Percentiles rank a stretch among this genome's conserved stretches.
Evolutionary conservation across 2,329 filamentous ascomycete genomes (phyloP).

Genomic region (Bretziella fagacearum): DNA sequence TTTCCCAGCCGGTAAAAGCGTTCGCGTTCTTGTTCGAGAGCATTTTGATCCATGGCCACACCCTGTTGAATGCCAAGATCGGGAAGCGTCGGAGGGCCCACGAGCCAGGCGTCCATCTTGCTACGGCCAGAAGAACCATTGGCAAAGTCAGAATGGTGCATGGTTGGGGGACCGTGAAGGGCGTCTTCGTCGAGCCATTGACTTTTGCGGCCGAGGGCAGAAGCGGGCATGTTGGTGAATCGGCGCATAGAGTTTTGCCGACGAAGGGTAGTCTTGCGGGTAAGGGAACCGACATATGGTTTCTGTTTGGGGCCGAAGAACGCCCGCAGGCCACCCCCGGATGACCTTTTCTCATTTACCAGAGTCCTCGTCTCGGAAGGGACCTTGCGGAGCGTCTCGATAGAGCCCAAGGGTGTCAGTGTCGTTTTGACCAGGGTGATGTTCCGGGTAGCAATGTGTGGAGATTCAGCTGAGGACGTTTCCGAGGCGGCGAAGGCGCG

Average conservation of each 20-base stretch:
- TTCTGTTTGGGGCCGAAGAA: conserved; percentile 3
- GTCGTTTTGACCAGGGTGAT: conserved; percentile 1
- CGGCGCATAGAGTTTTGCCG: neutral
- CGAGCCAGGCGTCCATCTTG: neutral
- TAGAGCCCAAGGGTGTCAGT: conserved; percentile 1
- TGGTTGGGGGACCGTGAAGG: conserved; percentile 1
- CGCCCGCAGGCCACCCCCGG: neutral
- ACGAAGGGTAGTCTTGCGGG: neutral
- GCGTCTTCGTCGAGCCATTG: conserved; percentile 10
- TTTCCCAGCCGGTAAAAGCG: conserved; percentile 6
- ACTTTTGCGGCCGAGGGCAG: neutral
- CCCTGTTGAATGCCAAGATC: conserved; percentile 2
- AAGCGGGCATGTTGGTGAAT: neutral
- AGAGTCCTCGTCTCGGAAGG: neutral
- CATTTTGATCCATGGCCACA: neutral
- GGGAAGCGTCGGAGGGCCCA: conserved; percentile 10
- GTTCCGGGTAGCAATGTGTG: neutral
- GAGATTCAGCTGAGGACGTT: neutral
- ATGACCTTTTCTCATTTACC: neutral
- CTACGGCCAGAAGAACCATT: neutral
- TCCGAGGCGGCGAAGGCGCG: conserved; percentile 6
- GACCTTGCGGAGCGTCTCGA: neutral
- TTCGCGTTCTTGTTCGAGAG: conserved; percentile 8
- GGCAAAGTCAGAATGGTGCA: neutral
- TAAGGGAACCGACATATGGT: neutral